These are phyloP conservation scores for Zalerion maritima DNA, from an alignment of 495 filamentous ascomycete genomes.

Conservation along the genomic window DNA sequence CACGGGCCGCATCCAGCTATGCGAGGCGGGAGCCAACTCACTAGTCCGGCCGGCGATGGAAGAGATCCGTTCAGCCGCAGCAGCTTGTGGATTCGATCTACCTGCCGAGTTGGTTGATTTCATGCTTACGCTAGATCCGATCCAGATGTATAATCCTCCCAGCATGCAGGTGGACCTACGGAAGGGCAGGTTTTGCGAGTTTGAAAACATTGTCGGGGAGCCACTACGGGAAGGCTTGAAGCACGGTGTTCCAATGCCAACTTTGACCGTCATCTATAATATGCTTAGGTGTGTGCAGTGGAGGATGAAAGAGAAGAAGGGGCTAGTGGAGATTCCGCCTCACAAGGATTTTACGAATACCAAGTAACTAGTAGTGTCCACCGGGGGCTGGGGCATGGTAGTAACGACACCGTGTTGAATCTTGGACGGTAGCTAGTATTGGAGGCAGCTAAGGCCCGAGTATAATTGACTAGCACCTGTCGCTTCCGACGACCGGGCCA, in stretches of 20 bases:
- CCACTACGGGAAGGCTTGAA: conserved; percentile 31
- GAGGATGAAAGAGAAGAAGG: conserved; percentile 21
- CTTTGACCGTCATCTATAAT: conserved; percentile 26
- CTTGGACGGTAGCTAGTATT: too few relatives aligned
- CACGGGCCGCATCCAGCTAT: conserved; percentile 16
- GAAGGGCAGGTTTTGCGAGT: conserved; percentile 38
- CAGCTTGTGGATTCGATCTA: conserved; percentile 17
- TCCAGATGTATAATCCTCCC: conserved; percentile 23
- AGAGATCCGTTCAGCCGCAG: conserved; percentile 10
- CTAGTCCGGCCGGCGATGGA: conserved; percentile 12
- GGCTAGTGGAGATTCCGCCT: conserved; percentile 13
- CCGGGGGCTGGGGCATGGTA: too few relatives aligned
- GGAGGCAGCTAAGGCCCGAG: too few relatives aligned
- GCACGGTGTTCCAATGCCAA: conserved; percentile 29
- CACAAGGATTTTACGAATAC: too few relatives aligned
- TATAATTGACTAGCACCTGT: too few relatives aligned
- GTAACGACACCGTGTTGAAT: too few relatives aligned
- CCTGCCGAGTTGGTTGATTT: conserved; percentile 17
- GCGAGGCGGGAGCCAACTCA: conserved; percentile 9
- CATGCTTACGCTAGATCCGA: conserved; percentile 23
- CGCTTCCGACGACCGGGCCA: too few relatives aligned
- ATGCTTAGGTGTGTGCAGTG: conserved; percentile 28
- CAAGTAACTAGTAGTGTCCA: too few relatives aligned
- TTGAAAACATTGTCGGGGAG: conserved; percentile 39
- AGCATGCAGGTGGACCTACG: conserved; percentile 32